phyloP scores from a whole-genome alignment of 2,329 filamentous ascomycete genomes.

The Penicillium italicum region DNA sequence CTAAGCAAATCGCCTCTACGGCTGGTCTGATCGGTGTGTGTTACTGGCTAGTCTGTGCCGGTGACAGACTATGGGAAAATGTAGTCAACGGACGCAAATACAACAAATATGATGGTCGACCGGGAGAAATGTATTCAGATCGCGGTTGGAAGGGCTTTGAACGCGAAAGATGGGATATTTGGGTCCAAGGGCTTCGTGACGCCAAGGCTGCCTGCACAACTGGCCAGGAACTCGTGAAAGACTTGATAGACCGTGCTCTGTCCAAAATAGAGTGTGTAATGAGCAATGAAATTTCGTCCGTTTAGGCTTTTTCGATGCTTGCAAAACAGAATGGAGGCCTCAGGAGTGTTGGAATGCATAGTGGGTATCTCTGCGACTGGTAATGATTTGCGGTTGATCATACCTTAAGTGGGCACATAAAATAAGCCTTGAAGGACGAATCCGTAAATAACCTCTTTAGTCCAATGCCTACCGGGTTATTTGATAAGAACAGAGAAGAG shows the following conservation, averaged over 20 bases:
- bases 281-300: not conserved
- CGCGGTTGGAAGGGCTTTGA: conserved; percentile 2
- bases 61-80: conserved; percentile 5
- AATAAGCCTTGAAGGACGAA: not conserved
- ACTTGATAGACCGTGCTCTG: not conserved
- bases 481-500: not conserved
- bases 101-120: conserved; percentile 5
- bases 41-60: conserved; percentile 5
- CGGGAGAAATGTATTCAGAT: not conserved
- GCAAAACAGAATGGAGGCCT: not conserved
- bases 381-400: not conserved
- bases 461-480: not conserved
- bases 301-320: not conserved
- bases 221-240: not conserved
- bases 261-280: not conserved
- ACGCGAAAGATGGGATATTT: conserved; percentile 3
- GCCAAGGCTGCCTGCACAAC: not conserved
- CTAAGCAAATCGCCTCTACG: not conserved
- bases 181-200: not conserved
- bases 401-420: not conserved
- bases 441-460: not conserved
- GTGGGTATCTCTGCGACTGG: not conserved
- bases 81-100: not conserved
- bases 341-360: not conserved
- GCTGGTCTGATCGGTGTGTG: conserved; percentile 1